Conservation (phyloP, 495 filamentous ascomycete species). For the Annulohypoxylon bovei region DNA sequence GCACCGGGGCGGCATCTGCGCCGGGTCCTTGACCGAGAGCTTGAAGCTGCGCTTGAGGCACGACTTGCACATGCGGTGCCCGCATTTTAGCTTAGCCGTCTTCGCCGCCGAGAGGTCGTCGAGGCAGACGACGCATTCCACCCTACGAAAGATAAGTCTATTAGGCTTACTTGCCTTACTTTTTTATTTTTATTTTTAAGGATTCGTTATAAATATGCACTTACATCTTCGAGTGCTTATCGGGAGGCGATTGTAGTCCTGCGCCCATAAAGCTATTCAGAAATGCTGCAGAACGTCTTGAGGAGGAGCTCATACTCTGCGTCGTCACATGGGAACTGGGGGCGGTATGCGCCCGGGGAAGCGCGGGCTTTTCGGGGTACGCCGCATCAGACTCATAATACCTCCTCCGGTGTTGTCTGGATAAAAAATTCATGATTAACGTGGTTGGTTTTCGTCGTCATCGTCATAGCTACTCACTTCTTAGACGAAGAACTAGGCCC, state of each 20-base stretch:
- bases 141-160: conserved; percentile 53
- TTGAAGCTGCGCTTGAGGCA: conserved; percentile 79
- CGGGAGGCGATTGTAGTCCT: conserved; percentile 38
- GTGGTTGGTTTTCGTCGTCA: neutral
- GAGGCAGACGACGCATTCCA: conserved; percentile 75
- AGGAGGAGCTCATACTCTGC: conserved; percentile 52
- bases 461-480: conserved; percentile 45
- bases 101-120: conserved; percentile 66
- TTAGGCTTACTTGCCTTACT: conserved; percentile 28
- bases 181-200: neutral
- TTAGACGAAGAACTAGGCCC: conserved; percentile 49
- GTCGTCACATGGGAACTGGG: conserved; percentile 50
- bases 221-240: conserved; percentile 49
- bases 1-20: conserved; percentile 82
- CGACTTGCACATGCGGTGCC: conserved; percentile 78
- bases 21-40: conserved; percentile 75
- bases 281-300: conserved; percentile 49
- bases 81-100: conserved; percentile 75
- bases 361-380: conserved; percentile 38
- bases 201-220: conserved; percentile 19
- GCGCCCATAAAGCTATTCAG: conserved; percentile 49
- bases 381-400: conserved; percentile 53
- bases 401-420: conserved; percentile 44
- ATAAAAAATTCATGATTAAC: conserved; percentile 32
- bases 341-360: conserved; percentile 50